Evolutionary conservation across 306 rosid genomes (phyloP).

Genomic region (Urtica urens): DNA sequence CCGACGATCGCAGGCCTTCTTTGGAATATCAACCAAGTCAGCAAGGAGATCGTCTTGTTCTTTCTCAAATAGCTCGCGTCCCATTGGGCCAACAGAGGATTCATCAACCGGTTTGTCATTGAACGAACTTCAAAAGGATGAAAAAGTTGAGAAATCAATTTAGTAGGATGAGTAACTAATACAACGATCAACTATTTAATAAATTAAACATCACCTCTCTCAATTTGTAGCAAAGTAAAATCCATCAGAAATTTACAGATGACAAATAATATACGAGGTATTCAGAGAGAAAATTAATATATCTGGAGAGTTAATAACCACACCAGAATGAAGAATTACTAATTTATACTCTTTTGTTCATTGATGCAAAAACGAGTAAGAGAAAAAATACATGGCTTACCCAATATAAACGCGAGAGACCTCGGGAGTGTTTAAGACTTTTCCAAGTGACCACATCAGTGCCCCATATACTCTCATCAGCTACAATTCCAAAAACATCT

Average conservation of each 20-base stretch:
- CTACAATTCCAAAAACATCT: conserved; percentile 19
- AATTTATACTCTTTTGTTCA: too few species aligned
- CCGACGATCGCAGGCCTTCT: conserved; percentile 83
- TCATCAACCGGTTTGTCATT: conserved; percentile 64
- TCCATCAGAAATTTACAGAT: too few species aligned
- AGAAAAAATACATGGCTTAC: conserved; percentile 30
- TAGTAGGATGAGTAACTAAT: too few species aligned
- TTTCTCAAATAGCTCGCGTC: conserved; percentile 64
- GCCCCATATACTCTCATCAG: conserved; percentile 99
- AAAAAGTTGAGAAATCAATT: too few species aligned
- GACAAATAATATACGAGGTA: too few species aligned
- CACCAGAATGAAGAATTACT: too few species aligned
- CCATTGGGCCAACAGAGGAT: conserved; percentile 46
- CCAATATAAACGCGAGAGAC: conserved; percentile 85
- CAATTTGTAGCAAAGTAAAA: too few species aligned
- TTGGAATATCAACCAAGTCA: conserved; percentile 74
- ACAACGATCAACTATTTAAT: too few species aligned
- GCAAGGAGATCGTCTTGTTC: conserved; percentile 74
- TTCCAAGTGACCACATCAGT: conserved; percentile 94
- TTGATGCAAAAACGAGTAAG: too few species aligned
- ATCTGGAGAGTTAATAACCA: too few species aligned
- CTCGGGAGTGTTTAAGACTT: conserved; percentile 81
- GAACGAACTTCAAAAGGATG: conserved; percentile 44
- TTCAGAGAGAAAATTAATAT: background rate
- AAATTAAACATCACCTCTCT: too few species aligned